These are phyloP conservation scores for Nannochloropsis gaditana DNA, from an alignment of 108 stramenopile genomes.

Conservation along the genomic window DNA sequence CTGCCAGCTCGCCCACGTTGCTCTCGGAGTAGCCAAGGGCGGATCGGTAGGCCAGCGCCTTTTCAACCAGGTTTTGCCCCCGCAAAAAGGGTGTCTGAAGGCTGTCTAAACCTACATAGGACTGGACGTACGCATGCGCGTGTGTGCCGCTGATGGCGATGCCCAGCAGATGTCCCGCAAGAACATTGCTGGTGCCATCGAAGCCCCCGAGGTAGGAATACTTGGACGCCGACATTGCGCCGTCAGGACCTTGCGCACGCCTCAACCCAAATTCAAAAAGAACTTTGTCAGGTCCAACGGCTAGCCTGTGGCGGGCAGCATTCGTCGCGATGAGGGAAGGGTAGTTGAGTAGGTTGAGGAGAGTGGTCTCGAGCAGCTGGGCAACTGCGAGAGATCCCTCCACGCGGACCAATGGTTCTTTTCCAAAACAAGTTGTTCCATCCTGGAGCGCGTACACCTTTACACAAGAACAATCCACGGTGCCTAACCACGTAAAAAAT, in stretches of 20 bases:
- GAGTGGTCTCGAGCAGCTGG: slow-evolving; percentile 91
- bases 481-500: slow-evolving; percentile 73
- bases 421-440: slow-evolving; percentile 79
- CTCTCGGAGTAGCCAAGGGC: slow-evolving; percentile 59
- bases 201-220: slow-evolving; percentile 92
- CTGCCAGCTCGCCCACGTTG: slow-evolving; percentile 90
- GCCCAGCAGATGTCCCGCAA: slow-evolving; percentile 77
- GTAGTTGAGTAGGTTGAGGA: slow-evolving; percentile 89
- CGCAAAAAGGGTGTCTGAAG: slow-evolving; percentile 43
- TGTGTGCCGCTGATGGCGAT: slow-evolving; percentile 84
- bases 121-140: slow-evolving; percentile 91
- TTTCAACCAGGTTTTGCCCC: neutral
- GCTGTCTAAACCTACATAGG: slow-evolving; percentile 67
- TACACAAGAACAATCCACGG: slow-evolving; percentile 66
- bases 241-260: slow-evolving; percentile 96
- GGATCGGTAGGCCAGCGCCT: neutral
- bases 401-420: slow-evolving; percentile 63
- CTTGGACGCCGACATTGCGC: slow-evolving; percentile 75
- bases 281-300: slow-evolving; percentile 65
- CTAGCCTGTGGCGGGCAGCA: slow-evolving; percentile 87
- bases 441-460: slow-evolving; percentile 69
- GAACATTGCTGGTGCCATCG: slow-evolving; percentile 86
- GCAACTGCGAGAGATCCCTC: slow-evolving; percentile 79
- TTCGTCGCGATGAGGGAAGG: slow-evolving; percentile 83
- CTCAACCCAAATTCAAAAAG: slow-evolving; percentile 91